A percentile compares a stretch with the other conserved stretches of the same genome.
Evolutionary conservation across 805 yeast species (phyloP).

Genomic region (Spathaspora hagerdaliae): DNA sequence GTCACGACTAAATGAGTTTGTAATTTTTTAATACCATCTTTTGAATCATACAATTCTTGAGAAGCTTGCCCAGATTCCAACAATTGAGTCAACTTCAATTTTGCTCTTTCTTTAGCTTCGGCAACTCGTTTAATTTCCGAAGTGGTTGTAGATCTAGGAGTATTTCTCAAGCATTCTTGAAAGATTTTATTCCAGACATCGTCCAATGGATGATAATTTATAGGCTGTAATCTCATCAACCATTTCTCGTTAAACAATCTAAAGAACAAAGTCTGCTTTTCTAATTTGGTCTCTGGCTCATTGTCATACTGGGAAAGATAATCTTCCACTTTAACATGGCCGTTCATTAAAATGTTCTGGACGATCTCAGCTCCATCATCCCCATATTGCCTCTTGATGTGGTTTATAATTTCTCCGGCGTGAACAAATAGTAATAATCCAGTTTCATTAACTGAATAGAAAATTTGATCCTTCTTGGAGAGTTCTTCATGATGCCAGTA

Average conservation of each 20-base stretch:
- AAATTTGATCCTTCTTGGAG: slow-evolving; percentile 19
- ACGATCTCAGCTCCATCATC: slow-evolving; percentile 53
- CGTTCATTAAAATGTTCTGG: slow-evolving; percentile 66
- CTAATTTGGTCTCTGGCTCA: slow-evolving; percentile 11
- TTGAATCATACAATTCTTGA: slow-evolving; percentile 20
- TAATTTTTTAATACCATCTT: slow-evolving; percentile 40
- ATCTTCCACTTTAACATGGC: slow-evolving; percentile 59
- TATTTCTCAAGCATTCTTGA: slow-evolving; percentile 30
- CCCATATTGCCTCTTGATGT: slow-evolving; percentile 45
- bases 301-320: slow-evolving; percentile 23
- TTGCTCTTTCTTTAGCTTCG: slow-evolving; percentile 60
- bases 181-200: slow-evolving; percentile 37
- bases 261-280: slow-evolving; percentile 22
- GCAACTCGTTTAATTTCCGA: slow-evolving; percentile 41
- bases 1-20: slow-evolving; percentile 50
- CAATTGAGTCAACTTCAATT: slow-evolving; percentile 28
- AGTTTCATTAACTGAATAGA: slow-evolving; percentile 58
- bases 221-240: slow-evolving; percentile 27
- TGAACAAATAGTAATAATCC: slow-evolving; percentile 66
- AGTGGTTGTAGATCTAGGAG: slow-evolving; percentile 33
- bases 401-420: slow-evolving; percentile 68
- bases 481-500: slow-evolving; percentile 49
- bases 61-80: slow-evolving; percentile 26
- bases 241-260: slow-evolving; percentile 33
- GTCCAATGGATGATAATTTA: slow-evolving; percentile 30